Percentiles rank a stretch among this genome's conserved stretches.
These are phyloP conservation scores for Purpureocillium takamizusanense DNA, from an alignment of 2,329 filamentous ascomycete genomes.

Conservation along the genomic window DNA sequence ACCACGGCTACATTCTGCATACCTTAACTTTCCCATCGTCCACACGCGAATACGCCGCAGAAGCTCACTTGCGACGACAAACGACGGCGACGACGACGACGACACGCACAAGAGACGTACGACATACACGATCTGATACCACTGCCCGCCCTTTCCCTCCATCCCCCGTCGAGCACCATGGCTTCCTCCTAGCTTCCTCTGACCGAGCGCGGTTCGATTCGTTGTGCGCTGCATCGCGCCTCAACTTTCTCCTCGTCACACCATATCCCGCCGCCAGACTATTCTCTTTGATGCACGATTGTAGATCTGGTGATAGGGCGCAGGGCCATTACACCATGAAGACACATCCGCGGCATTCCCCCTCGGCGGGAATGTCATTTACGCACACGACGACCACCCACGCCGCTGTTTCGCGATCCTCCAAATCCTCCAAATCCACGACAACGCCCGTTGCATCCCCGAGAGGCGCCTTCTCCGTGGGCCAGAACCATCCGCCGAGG, in stretches of 20 bases:
- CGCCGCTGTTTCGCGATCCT: conserved; percentile 24
- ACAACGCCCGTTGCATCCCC: conserved; percentile 47
- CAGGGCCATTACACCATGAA: conserved; percentile 37
- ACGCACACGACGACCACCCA: conserved; percentile 29
- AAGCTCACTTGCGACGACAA: too few species aligned
- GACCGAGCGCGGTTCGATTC: conserved; percentile 1
- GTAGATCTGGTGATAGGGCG: conserved; percentile 23
- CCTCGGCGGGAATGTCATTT: conserved; percentile 21
- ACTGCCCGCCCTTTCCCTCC: background rate
- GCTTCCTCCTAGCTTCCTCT: background rate
- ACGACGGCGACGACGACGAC: too few species aligned
- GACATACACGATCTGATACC: background rate
- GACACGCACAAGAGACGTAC: too few species aligned
- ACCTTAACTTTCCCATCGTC: too few species aligned
- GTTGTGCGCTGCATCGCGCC: too few species aligned
- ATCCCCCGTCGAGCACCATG: background rate
- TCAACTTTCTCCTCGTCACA: background rate
- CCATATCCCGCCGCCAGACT: conserved; percentile 3
- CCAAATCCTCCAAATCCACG: conserved; percentile 29
- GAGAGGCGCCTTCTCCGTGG: conserved; percentile 41
- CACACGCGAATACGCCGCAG: too few species aligned
- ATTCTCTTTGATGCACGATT: conserved; percentile 18
- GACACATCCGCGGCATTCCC: conserved; percentile 28
- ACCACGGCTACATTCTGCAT: too few species aligned
- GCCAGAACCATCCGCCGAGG: conserved; percentile 44